Evolutionary conservation across 1,284 basidiomycete species (phyloP).

Genomic region (Tilletia horrida): DNA sequence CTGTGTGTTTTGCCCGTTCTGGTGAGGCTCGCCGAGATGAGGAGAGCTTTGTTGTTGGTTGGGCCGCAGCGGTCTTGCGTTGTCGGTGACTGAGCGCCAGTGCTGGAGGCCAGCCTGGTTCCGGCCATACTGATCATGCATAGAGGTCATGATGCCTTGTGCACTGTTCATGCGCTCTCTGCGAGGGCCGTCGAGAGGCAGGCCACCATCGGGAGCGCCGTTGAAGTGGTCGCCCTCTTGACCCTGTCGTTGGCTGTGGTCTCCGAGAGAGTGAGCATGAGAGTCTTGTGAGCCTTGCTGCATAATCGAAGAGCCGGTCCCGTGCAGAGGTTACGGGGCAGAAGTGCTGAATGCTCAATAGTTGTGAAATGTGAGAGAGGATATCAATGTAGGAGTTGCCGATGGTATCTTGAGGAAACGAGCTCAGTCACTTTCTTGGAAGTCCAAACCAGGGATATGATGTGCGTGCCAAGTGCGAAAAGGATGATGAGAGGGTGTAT

Average conservation of each 20-base stretch:
- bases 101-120: not conserved
- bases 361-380: no score
- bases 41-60: not conserved
- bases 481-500: no score
- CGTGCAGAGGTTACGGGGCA: no score
- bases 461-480: no score
- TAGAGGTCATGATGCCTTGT: not conserved
- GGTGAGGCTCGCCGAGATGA: not conserved
- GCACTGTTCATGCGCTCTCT: constrained; percentile 15
- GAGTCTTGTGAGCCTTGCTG: constrained; percentile 5
- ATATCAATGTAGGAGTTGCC: no score
- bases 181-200: not conserved
- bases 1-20: not conserved
- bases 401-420: no score
- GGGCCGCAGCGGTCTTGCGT: not conserved
- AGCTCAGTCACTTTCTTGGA: no score
- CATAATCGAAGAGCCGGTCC: not conserved
- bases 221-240: not conserved
- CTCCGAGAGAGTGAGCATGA: not conserved
- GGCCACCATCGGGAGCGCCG: not conserved
- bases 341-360: no score
- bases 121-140: not conserved
- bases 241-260: not conserved
- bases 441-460: no score
- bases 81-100: constrained; percentile 8